Conservation (phyloP, 2,329 filamentous ascomycete genomes). For the Aureobasidium vineae region DNA sequence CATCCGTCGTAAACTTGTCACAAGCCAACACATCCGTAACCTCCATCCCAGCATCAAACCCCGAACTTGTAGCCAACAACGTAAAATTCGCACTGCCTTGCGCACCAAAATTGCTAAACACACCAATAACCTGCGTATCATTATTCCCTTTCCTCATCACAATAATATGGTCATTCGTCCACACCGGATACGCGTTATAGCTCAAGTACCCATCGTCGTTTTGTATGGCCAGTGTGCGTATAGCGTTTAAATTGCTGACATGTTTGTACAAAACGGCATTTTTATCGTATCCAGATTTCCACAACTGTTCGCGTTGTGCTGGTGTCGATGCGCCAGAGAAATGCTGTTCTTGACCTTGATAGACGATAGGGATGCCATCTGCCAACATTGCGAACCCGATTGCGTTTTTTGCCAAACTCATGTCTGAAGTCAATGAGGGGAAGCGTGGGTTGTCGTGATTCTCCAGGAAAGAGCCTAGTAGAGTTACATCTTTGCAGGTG, state of each 20-base stretch:
- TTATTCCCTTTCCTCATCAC: constrained; percentile 47
- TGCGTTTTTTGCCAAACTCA: constrained; percentile 42
- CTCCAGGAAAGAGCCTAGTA: constrained; percentile 43
- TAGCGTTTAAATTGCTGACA: constrained; percentile 42
- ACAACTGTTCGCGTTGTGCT: constrained; percentile 42
- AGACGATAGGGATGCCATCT: constrained; percentile 47
- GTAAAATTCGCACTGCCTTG: constrained; percentile 2
- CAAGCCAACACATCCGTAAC: constrained; percentile 49
- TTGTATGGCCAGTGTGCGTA: constrained; percentile 46
- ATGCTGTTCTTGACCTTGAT: constrained; percentile 46
- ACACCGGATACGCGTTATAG: constrained; percentile 46
- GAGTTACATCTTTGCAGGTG: constrained; percentile 41
- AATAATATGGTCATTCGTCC: constrained; percentile 45
- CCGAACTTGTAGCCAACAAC: constrained; percentile 29
- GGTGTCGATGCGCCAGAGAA: constrained; percentile 39
- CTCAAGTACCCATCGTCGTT: constrained; percentile 43
- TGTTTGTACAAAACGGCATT: constrained; percentile 43
- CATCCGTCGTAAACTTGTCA: constrained; percentile 44
- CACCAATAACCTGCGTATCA: constrained; percentile 45
- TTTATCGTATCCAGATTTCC: constrained; percentile 44
- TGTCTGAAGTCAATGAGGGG: constrained; percentile 40
- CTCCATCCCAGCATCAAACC: constrained; percentile 32
- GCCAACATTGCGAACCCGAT: constrained; percentile 42
- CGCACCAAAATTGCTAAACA: constrained; percentile 46
- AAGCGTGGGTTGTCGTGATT: constrained; percentile 46